Evolutionary conservation across 495 filamentous ascomycete genomes (phyloP).

Genomic region (Aspergillus steynii): DNA sequence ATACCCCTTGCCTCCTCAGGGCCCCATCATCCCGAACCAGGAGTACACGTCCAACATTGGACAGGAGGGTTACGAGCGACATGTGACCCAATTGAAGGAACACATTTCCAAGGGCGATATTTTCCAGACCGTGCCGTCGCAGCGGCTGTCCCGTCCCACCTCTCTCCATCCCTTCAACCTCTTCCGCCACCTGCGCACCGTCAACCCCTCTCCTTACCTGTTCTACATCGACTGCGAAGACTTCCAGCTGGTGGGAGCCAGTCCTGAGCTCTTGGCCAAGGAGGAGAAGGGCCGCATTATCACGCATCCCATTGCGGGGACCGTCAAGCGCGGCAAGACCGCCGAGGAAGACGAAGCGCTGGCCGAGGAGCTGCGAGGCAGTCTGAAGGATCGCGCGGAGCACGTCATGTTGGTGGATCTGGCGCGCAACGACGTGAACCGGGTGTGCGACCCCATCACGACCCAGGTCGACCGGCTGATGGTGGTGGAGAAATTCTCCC

Average conservation of each 20-base stretch:
- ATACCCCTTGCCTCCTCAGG: slow-evolving; percentile 74
- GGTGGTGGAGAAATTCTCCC: slow-evolving; percentile 93
- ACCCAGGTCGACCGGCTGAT: slow-evolving; percentile 90
- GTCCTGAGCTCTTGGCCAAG: slow-evolving; percentile 91
- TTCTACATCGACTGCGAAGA: slow-evolving; percentile 91
- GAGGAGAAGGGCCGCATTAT: slow-evolving; percentile 84
- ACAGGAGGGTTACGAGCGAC: slow-evolving; percentile 78
- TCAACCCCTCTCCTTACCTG: slow-evolving; percentile 94
- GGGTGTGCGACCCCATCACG: slow-evolving; percentile 87
- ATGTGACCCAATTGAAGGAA: slow-evolving; percentile 77
- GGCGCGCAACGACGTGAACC: slow-evolving; percentile 94
- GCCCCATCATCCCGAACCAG: slow-evolving; percentile 67
- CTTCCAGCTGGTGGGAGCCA: slow-evolving; percentile 94
- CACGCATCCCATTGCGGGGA: slow-evolving; percentile 96
- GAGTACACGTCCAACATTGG: slow-evolving; percentile 95
- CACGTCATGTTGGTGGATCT: slow-evolving; percentile 99
- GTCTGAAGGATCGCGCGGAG: slow-evolving; percentile 92
- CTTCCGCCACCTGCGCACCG: slow-evolving; percentile 90
- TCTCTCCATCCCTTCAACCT: slow-evolving; percentile 96
- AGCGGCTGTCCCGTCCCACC: slow-evolving; percentile 87
- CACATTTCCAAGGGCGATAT: slow-evolving; percentile 92
- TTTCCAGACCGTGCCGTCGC: slow-evolving; percentile 95
- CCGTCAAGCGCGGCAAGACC: slow-evolving; percentile 81
- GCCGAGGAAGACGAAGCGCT: slow-evolving; percentile 77
- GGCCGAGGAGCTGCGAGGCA: slow-evolving; percentile 73